phyloP scores from a whole-genome alignment of 805 yeast species.

The Spathaspora arborariae region DNA sequence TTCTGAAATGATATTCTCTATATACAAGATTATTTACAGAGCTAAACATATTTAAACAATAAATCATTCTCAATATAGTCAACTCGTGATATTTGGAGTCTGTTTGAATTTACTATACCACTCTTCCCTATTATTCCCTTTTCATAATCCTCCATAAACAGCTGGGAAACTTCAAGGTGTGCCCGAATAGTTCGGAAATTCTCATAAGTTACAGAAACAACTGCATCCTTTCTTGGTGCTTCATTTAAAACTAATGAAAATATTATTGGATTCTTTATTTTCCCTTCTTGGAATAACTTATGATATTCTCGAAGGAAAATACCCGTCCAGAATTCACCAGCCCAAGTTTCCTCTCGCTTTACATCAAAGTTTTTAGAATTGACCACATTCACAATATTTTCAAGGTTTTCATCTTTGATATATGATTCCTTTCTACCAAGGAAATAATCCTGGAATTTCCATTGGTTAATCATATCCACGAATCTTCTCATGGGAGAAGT shows the following conservation, averaged over 20 bases:
- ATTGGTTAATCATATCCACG: conserved; percentile 76
- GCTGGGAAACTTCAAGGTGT: conserved; percentile 18
- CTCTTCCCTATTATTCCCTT: conserved; percentile 21
- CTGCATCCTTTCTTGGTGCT: conserved; percentile 22
- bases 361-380: background rate
- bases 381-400: conserved; percentile 2
- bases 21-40: conserved; percentile 1
- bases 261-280: conserved; percentile 16
- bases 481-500: conserved; percentile 89
- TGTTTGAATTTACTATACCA: conserved; percentile 14
- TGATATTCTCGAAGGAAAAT: conserved; percentile 28
- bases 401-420: background rate
- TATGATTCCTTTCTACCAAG: background rate
- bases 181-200: conserved; percentile 22
- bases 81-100: conserved; percentile 19
- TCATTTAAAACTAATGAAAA: conserved; percentile 9
- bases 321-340: conserved; percentile 34
- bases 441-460: conserved; percentile 48
- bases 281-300: conserved; percentile 12
- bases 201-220: conserved; percentile 21
- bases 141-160: conserved; percentile 16
- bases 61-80: conserved; percentile 37
- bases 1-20: background rate
- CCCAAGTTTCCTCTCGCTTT: background rate
- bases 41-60: conserved; percentile 13